Evolutionary conservation across 2,329 filamentous ascomycete species (phyloP), one percentile per base, ranked within the genome.

Genomic region (Pleomassaria siparia): DNA sequence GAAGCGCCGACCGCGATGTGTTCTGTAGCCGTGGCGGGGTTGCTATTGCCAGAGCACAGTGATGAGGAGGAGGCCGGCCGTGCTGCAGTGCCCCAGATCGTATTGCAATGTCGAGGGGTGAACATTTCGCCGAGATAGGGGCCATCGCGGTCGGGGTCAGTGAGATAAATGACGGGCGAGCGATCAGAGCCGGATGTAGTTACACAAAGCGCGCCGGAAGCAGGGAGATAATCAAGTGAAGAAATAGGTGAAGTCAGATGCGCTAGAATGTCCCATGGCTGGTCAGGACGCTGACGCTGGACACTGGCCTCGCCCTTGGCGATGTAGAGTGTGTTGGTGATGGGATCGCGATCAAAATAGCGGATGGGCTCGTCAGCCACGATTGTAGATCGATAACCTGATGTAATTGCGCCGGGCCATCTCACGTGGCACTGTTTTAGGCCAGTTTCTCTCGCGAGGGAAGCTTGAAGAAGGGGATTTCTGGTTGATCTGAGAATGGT

Each of bases 1-100:
- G 60, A 64, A 10, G 60, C 64, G 8, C 62, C 70, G 24, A 67
- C 56, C 12, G 63, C 70, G 21, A 72, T 49, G n/a, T 54, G 52
- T 26, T 70, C 66, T 1, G 54, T 56, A 1, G 55, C 43, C 15
- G 51, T 44, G n/a, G 54, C 55, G 35, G 63, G 52, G 4, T 62
- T 40, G 21, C 35, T 60, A 25, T 29, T 33, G 7, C 28, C 53
- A 55, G 15, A 44, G 40, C 13, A 46, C 40, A 40, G 44, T 52
- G 24, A 49, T 21, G 49, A 48, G 42, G 57, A 59, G 25, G 41
- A 49, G 0, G 37, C 33, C 11, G 62, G 63, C 39, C 60, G 59
- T 2, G 63, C 56, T 8, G 59, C 53, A 13, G 63, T 60, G 2
- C 43, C 53, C 56, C 59, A 70, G n/a, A 69, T 65, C 1, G 62